phyloP scores from a whole-genome alignment of 1,284 basidiomycete genomes.

The Boletus hoseneyae region DNA sequence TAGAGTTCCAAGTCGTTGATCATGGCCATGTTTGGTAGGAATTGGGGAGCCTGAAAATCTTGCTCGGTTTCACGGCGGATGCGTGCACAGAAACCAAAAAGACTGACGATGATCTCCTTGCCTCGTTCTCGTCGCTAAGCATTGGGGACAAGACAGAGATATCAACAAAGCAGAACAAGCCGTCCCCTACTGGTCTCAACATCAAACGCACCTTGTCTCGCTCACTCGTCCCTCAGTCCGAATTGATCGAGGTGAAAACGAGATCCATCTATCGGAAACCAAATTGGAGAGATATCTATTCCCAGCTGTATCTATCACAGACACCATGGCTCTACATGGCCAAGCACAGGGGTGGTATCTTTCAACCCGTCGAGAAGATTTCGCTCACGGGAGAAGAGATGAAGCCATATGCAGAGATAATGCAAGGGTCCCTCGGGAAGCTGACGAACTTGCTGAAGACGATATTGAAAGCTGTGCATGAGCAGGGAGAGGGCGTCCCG shows the following conservation, averaged over 20 bases:
- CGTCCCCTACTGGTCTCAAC: conserved; percentile 7
- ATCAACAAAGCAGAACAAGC: conserved; percentile 14
- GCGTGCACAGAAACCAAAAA: conserved; percentile 25
- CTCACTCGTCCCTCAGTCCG: conserved; percentile 27
- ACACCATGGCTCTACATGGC: conserved; percentile 38
- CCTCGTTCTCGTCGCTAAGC: conserved; percentile 29
- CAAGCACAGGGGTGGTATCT: conserved; percentile 33
- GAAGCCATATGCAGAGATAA: conserved; percentile 20
- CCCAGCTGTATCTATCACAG: conserved; percentile 42
- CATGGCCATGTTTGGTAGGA: conserved; percentile 15
- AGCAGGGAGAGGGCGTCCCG: conserved; percentile 25
- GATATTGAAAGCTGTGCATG: conserved; percentile 27
- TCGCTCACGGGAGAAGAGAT: conserved; percentile 25
- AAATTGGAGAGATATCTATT: conserved; percentile 40
- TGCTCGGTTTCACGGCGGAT: conserved; percentile 34
- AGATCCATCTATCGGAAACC: conserved; percentile 26
- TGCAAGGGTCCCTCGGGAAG: conserved; percentile 23
- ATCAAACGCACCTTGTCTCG: conserved; percentile 16
- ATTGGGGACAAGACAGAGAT: conserved; percentile 20
- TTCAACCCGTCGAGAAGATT: conserved; percentile 30
- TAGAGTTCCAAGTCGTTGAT: neutral
- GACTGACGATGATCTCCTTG: conserved; percentile 24
- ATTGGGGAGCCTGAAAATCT: conserved; percentile 32
- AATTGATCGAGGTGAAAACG: conserved; percentile 41
- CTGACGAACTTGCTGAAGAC: conserved; percentile 25